Evolutionary conservation across 106 monocot species (phyloP), one percentile per base, ranked within the genome.

Genomic region (Vanilla planifolia): DNA sequence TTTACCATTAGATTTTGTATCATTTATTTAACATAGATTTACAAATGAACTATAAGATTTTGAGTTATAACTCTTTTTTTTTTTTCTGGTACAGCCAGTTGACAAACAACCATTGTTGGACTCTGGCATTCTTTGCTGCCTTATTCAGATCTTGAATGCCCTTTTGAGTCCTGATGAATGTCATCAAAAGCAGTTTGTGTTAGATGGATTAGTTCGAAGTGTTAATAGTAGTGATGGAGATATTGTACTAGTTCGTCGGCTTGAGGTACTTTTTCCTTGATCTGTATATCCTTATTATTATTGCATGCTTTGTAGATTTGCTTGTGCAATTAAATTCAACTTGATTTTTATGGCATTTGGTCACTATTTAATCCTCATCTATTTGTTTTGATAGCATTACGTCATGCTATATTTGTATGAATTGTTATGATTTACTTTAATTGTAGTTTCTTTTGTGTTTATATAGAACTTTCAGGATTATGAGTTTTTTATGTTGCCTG

Each of bases 91-190:
- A 37, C 92, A 98, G 98, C 62, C 79, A 64, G 63, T 73, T 66
- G 92, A 98, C 75, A 92, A 92, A 69, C 98, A 98, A 59, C 81
- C 87, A 52, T 71, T 98, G 48, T 73, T 98, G 88, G 98, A 98
- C 75, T 88, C 98, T 75, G 98, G 98, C 33, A 88, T 98, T 79
- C 59, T 98, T 29, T 81, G 92, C 68, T 98, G 88, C 63, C 98
- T 98, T 63, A 85, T 98, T 57, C 75, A 80, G 63, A 78, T 98
- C 15, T 81, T 98, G 29, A 79, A 82, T 76, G 78, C 91, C 15
- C 75, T 98, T 61, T 51, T 98, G 70, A 88, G 47, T 65, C 64
- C 68, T 50, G 79, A 87, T 52, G 81, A 82, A 17, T 53, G 61
- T 26, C 68, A 68, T 48, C 61, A 67, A 65, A 51, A 42, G 62